A percentile compares a stretch with the other conserved stretches of the same genome.
phyloP scores from a whole-genome alignment of 1,284 basidiomycete species.

The Puccinia novopanici region DNA sequence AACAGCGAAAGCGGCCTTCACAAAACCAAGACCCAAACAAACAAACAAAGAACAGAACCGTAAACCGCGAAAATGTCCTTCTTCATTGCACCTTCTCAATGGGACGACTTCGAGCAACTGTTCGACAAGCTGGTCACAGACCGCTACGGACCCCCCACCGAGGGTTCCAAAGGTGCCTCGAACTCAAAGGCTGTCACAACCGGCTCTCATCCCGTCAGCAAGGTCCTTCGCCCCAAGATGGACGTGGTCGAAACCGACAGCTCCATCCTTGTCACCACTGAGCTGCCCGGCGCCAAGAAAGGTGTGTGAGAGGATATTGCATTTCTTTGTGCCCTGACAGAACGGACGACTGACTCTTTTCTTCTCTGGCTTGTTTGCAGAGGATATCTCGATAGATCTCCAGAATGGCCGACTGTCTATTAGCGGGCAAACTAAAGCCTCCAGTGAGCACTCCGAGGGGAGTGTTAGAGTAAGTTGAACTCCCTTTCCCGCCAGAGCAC shows the following conservation, averaged over 20 bases:
- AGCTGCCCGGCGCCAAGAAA: constrained; percentile 45
- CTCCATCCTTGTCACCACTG: constrained; percentile 25
- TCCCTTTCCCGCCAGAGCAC: background rate
- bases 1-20: too few relatives aligned
- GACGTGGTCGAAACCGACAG: constrained; percentile 40
- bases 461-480: constrained; percentile 30
- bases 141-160: constrained; percentile 35
- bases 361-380: background rate
- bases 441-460: constrained; percentile 31
- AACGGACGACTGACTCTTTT: too few relatives aligned
- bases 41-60: too few relatives aligned
- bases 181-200: constrained; percentile 11
- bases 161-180: constrained; percentile 18
- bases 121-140: constrained; percentile 48
- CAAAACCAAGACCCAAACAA: too few relatives aligned
- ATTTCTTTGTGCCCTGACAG: too few relatives aligned
- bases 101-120: constrained; percentile 44
- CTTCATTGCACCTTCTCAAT: constrained; percentile 30
- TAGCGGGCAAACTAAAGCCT: constrained; percentile 36
- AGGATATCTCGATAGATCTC: constrained; percentile 50
- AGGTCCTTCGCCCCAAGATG: constrained; percentile 29
- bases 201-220: constrained; percentile 21
- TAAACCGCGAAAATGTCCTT: too few relatives aligned
- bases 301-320: background rate
- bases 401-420: constrained; percentile 37